Evolutionary conservation across 2,329 filamentous ascomycete species (phyloP).

Genomic region (Teratosphaeria nubilosa): DNA sequence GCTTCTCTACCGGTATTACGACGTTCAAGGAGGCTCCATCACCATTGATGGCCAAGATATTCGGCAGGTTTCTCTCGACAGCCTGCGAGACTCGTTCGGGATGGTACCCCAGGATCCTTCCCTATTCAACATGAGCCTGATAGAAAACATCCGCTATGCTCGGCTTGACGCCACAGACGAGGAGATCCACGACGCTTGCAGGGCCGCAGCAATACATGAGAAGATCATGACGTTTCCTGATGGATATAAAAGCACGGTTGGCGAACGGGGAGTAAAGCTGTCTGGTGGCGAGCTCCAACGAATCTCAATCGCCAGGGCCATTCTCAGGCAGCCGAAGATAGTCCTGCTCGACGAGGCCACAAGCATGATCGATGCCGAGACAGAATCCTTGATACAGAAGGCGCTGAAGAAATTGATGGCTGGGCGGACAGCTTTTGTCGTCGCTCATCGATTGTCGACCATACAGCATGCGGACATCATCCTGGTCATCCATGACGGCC

Average conservation of each 20-base stretch:
- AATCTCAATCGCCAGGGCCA: conserved; percentile 62
- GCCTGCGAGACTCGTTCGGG: conserved; percentile 49
- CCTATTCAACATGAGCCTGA: conserved; percentile 54
- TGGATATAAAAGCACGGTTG: conserved; percentile 64
- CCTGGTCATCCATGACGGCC: conserved; percentile 61
- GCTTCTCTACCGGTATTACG: conserved; percentile 51
- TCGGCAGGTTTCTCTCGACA: conserved; percentile 47
- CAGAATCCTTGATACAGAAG: conserved; percentile 46
- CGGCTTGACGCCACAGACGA: conserved; percentile 50
- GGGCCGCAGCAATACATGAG: conserved; percentile 53
- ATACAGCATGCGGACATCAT: conserved; percentile 72
- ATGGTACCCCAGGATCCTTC: conserved; percentile 56
- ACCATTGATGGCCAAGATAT: conserved; percentile 51
- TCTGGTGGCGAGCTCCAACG: conserved; percentile 82
- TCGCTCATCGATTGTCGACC: conserved; percentile 66
- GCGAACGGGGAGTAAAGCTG: conserved; percentile 66
- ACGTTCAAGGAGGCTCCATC: conserved; percentile 45
- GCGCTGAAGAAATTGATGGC: conserved; percentile 50
- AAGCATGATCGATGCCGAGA: conserved; percentile 51
- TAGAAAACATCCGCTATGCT: conserved; percentile 56
- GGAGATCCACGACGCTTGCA: conserved; percentile 51
- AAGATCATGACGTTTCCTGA: conserved; percentile 52
- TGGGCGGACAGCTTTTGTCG: conserved; percentile 62
- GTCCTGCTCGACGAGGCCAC: conserved; percentile 70
- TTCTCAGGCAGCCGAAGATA: conserved; percentile 56